These are phyloP conservation scores for Cylindrotheca closterium DNA, from an alignment of 108 stramenopile species.

Conservation along the genomic window DNA sequence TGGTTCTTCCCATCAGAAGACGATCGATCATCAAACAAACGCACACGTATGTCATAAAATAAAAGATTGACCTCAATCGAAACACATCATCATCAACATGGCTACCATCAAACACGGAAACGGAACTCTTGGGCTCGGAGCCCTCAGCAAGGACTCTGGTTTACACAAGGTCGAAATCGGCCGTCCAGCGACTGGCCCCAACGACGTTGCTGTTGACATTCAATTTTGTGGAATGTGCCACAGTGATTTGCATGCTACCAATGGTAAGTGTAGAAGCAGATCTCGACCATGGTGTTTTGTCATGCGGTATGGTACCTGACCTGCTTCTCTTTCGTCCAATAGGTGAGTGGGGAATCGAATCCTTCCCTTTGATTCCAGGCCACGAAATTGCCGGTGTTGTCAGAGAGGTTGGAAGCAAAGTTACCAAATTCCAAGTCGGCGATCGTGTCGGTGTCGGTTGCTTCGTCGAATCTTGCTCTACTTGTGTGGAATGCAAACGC, in stretches of 20 bases:
- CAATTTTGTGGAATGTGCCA: constrained; percentile 55
- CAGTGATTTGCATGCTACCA: constrained; percentile 43
- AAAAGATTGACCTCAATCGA: no score
- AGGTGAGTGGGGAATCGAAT: constrained; percentile 17
- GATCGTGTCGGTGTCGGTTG: constrained; percentile 71
- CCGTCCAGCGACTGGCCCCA: constrained; percentile 12
- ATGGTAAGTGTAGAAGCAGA: constrained; percentile 35
- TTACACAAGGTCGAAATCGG: constrained; percentile 5
- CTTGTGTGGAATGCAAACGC: constrained; percentile 48
- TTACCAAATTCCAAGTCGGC: constrained; percentile 60
- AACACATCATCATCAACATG: no score
- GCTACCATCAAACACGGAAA: constrained; percentile 27
- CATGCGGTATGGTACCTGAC: no score
- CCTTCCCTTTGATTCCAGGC: constrained; percentile 28
- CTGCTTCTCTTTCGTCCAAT: no score
- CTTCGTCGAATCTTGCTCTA: constrained; percentile 53
- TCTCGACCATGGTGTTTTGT: no score
- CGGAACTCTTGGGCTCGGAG: constrained; percentile 9
- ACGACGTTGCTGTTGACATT: constrained; percentile 48
- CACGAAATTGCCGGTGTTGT: constrained; percentile 45
- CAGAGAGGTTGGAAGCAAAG: constrained; percentile 41
- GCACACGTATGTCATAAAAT: no score
- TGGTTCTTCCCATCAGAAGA: no score
- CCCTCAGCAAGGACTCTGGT: constrained; percentile 2
- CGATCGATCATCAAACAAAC: no score